Percentiles rank a stretch among this genome's conserved stretches.
These are phyloP conservation scores for Trichoderma koningiopsis DNA, from an alignment of 2,329 filamentous ascomycete genomes.

Conservation along the genomic window DNA sequence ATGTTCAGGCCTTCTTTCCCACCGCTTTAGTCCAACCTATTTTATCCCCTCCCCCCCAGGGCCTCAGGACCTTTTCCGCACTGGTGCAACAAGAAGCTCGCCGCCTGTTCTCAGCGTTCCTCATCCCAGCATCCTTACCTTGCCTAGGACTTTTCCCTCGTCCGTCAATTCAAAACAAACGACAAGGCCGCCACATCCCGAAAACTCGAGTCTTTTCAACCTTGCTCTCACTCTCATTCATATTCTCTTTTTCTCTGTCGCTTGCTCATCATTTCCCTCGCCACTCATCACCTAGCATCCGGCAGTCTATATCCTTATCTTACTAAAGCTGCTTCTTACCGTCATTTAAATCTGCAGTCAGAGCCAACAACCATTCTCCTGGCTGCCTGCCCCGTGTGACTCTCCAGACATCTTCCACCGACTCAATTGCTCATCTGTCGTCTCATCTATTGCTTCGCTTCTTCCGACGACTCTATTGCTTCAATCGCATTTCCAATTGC, in stretches of 20 bases:
- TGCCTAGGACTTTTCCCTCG: neutral
- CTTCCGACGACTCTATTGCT: neutral
- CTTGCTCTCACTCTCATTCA: neutral
- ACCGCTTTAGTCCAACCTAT: neutral
- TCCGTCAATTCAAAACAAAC: neutral
- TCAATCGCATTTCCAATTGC: neutral
- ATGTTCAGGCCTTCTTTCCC: neutral
- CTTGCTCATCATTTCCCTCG: neutral
- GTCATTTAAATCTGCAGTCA: neutral
- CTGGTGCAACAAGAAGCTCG: conserved; percentile 1
- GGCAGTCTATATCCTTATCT: neutral
- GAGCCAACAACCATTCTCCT: neutral
- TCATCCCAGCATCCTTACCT: neutral
- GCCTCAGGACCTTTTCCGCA: conserved; percentile 6
- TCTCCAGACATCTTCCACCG: neutral
- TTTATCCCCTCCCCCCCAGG: conserved; percentile 17
- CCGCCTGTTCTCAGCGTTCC: neutral
- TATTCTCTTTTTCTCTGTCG: neutral
- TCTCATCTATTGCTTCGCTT: neutral
- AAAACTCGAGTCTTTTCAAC: neutral
- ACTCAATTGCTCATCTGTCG: neutral
- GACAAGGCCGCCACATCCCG: neutral
- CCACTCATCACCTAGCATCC: neutral
- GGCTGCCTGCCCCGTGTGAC: neutral
- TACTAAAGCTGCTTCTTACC: neutral